A percentile compares a stretch with the other conserved stretches of the same genome.
Evolutionary conservation across 306 rosid genomes (phyloP).

Genomic region (Vigna trinervia): DNA sequence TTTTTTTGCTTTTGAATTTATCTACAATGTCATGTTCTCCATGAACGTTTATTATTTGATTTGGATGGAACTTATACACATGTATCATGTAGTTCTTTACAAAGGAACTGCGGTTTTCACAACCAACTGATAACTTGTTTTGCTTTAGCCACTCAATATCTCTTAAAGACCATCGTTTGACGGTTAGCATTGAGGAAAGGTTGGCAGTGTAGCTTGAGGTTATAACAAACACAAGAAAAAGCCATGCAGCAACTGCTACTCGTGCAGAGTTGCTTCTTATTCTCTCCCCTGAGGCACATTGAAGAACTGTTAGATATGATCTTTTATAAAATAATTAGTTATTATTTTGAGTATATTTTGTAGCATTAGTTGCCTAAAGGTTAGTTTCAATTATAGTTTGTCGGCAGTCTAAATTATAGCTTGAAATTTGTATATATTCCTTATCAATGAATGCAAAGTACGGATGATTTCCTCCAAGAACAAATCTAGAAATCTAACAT

Average conservation of each 20-base stretch:
- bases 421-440: too few species aligned
- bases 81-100: conserved; percentile 39
- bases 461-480: neutral
- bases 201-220: conserved; percentile 81
- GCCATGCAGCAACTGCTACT: conserved; percentile 55
- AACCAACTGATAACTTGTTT: conserved; percentile 56
- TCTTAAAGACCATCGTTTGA: conserved; percentile 42
- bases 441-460: too few species aligned
- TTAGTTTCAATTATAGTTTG: too few species aligned
- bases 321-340: too few species aligned
- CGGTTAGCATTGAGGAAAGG: conserved; percentile 69
- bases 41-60: conserved; percentile 30
- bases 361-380: too few species aligned
- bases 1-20: conserved; percentile 40
- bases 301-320: neutral
- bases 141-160: conserved; percentile 58
- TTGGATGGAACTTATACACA: conserved; percentile 18
- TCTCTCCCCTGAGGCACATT: conserved; percentile 54
- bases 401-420: too few species aligned
- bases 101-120: conserved; percentile 47
- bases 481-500: conserved; percentile 6
- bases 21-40: conserved; percentile 38
- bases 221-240: conserved; percentile 61
- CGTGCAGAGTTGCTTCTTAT: conserved; percentile 57
- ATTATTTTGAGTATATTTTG: too few species aligned